Conservation (phyloP, 768 basidiomycete genomes). For the Russula earlei region DNA sequence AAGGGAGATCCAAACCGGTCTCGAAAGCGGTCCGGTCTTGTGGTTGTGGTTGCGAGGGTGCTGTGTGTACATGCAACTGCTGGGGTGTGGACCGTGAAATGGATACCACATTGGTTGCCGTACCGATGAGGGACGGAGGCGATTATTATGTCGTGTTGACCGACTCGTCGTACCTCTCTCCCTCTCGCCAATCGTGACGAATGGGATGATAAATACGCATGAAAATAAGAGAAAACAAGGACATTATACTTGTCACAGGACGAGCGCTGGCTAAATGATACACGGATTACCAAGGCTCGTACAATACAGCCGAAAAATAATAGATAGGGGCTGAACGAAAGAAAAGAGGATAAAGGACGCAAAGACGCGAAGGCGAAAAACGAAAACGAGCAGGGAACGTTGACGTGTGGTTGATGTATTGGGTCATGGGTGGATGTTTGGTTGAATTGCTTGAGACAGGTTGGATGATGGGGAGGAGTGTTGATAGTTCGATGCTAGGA, state of each 20-base stretch:
- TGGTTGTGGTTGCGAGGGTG: neutral
- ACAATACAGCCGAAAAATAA: conserved; percentile 13
- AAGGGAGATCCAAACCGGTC: no score
- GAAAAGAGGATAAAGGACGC: neutral
- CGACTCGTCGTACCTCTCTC: neutral
- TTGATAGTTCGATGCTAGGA: conserved; percentile 4
- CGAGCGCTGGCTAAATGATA: conserved; percentile 15
- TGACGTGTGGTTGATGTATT: neutral
- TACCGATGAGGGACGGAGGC: neutral
- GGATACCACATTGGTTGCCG: neutral
- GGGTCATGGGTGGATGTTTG: conserved; percentile 2
- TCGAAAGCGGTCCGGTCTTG: no score
- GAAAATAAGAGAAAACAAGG: neutral
- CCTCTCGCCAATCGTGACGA: neutral
- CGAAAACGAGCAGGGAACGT: neutral
- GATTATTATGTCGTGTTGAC: neutral
- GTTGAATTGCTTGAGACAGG: neutral
- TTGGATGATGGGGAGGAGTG: neutral
- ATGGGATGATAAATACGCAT: neutral
- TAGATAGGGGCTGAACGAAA: conserved; percentile 13
- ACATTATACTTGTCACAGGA: conserved; percentile 17
- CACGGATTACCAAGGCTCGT: conserved; percentile 15
- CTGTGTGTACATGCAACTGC: no score
- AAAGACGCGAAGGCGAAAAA: neutral
- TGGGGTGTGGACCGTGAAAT: neutral